These are phyloP conservation scores for Sarocladium brachiariae DNA, from an alignment of 2,329 filamentous ascomycete genomes.

Conservation along the genomic window DNA sequence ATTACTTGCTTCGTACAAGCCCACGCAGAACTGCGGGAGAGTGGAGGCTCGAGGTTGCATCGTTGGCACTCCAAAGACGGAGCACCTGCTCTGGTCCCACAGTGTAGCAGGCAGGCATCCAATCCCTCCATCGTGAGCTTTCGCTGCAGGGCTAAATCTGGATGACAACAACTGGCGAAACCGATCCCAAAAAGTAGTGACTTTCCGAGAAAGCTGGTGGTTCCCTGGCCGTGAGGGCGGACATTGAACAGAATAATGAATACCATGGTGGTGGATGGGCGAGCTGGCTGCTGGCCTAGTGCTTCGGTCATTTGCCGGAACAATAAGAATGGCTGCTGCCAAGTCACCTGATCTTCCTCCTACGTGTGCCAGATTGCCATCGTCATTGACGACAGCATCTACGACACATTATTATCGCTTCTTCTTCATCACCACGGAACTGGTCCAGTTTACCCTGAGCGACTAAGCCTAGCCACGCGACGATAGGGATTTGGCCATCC, in stretches of 20 bases:
- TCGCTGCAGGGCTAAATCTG: not conserved
- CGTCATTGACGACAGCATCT: not conserved
- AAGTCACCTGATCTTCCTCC: not conserved
- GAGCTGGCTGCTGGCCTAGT: too few species aligned
- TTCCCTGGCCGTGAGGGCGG: not conserved
- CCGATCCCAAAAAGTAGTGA: not conserved
- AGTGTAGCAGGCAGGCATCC: not conserved
- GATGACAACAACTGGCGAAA: slow-evolving; percentile 4
- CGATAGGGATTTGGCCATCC: not conserved
- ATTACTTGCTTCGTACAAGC: not conserved
- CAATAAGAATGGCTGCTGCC: not conserved
- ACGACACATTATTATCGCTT: not conserved
- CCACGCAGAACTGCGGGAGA: not conserved
- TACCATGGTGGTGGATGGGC: too few species aligned
- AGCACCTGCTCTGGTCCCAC: not conserved
- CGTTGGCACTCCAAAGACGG: not conserved
- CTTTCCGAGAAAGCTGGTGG: not conserved
- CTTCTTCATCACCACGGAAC: not conserved
- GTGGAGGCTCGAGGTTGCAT: not conserved
- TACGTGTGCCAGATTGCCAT: not conserved
- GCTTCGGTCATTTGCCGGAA: too few species aligned
- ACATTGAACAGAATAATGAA: not conserved
- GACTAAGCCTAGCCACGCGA: not conserved
- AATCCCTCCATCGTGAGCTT: not conserved
- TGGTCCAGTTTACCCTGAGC: too few species aligned